A percentile compares a stretch with the other conserved stretches of the same genome.
These are phyloP conservation scores for Candida pseudoglaebosa DNA, from an alignment of 805 yeast genomes.

Conservation along the genomic window DNA sequence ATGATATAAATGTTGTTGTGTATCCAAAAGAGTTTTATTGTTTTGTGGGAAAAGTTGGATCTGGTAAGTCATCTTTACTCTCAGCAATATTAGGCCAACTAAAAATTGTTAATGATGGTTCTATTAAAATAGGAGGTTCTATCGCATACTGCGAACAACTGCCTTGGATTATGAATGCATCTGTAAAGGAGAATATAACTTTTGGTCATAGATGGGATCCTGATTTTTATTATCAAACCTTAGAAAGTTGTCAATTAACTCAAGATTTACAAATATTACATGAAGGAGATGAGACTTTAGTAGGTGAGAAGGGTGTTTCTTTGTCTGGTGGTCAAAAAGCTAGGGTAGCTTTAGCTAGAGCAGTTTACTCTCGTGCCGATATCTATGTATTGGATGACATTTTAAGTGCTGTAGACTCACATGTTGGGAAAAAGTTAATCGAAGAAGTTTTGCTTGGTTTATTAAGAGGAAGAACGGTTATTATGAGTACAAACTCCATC, in stretches of 20 bases:
- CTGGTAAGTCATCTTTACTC: conserved; percentile 61
- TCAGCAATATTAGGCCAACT: conserved; percentile 54
- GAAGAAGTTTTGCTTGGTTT: conserved; percentile 47
- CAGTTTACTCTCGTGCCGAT: conserved; percentile 60
- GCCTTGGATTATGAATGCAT: conserved; percentile 51
- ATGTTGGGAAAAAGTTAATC: conserved; percentile 56
- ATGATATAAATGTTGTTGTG: conserved; percentile 46
- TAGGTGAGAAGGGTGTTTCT: conserved; percentile 60
- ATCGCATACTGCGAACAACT: conserved; percentile 62
- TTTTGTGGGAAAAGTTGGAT: conserved; percentile 63
- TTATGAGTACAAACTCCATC: conserved; percentile 57
- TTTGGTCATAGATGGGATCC: conserved; percentile 47
- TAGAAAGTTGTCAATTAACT: conserved; percentile 48
- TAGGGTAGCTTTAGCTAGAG: conserved; percentile 62
- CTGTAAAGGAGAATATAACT: conserved; percentile 47
- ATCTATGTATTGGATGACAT: conserved; percentile 61
- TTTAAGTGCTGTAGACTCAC: conserved; percentile 69
- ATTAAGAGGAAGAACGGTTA: conserved; percentile 47
- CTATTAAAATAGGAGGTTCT: conserved; percentile 29
- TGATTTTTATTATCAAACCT: conserved; percentile 36
- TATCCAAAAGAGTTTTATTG: conserved; percentile 53
- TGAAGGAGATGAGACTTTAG: conserved; percentile 51
- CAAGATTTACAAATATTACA: conserved; percentile 46
- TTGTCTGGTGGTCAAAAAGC: conserved; percentile 65
- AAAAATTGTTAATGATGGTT: conserved; percentile 11